Base-by-base conservation (phyloP, 1,284 basidiomycete genomes). In the Ganoderma boninense region DNA sequence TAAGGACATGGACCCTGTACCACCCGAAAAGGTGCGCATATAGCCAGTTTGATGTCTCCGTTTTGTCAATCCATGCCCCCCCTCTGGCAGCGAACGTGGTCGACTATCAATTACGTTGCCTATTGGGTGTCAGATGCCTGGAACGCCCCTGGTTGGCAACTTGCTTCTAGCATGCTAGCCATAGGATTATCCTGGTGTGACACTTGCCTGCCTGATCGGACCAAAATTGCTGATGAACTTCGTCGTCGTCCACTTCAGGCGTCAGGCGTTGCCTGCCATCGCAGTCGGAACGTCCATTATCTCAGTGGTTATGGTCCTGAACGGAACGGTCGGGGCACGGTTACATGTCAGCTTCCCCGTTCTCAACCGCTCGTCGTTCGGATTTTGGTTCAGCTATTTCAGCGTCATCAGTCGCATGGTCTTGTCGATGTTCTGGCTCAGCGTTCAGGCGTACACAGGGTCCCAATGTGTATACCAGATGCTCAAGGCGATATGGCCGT, bases 401-500 rank as follows among this genome's bases (percentile, higher is more conserved):
- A 90, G 88, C 71, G 91, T 95, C 65, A 79, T 95, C 70, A 92
- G 91, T 65, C 87, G 93, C 16, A 87, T 90, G 64, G 83, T 93
- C 46, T 86, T 94, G n/a, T 86, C 92, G 18, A 89, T 92, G 86
- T 91, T 94, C 82, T 95, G 93, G 93, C 91, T 91, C 69, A 89
- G 88, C n/a, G 77, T 79, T 5, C 79, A 90, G 86, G 89, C 90
- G 7, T 92, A 83, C 74, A 88, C 85, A 1, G 90, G 90, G 2
- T 89, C 89, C 23, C 87, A 92, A 79, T 89, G 88, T 72, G 82
- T 92, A 13, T 89, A 90, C 73, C 89, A 91, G 81, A 93, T 93
- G 89, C 83, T 95, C 61, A 90, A 91, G 78, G 90, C 93, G 2
- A 93, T 95, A 56, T 94, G 93, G 91, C 93, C 93, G 0, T 89